Percentiles rank a stretch among this genome's conserved stretches.
Conservation (phyloP, 2,329 filamentous ascomycete genomes). For the Fusarium setosum region DNA sequence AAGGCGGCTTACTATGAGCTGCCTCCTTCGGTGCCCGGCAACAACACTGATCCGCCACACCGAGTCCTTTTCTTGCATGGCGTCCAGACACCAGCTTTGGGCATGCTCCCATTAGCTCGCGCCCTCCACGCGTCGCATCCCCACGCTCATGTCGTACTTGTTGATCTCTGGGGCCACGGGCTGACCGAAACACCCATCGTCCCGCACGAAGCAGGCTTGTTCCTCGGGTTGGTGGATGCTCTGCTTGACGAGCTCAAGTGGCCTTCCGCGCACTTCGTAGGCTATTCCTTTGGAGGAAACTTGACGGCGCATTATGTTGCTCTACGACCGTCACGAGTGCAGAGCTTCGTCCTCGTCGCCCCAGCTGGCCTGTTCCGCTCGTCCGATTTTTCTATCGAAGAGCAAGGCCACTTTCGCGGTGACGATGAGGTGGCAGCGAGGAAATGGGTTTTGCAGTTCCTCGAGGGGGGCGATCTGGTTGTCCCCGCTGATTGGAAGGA, state of each 20-base stretch:
- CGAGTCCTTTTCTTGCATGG: conserved; percentile 61
- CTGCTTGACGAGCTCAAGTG: conserved; percentile 55
- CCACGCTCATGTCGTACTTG: conserved; percentile 51
- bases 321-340: conserved; percentile 44
- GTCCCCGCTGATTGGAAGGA: conserved; percentile 58
- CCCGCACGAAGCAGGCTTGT: conserved; percentile 54
- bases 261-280: conserved; percentile 57
- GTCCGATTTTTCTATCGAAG: conserved; percentile 39
- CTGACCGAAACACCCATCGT: conserved; percentile 59
- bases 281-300: conserved; percentile 62
- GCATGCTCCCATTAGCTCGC: conserved; percentile 55
- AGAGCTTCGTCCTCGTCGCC: conserved; percentile 54
- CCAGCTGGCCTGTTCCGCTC: conserved; percentile 56
- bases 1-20: conserved; percentile 55
- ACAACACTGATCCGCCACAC: not conserved
- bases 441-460: conserved; percentile 51
- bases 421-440: conserved; percentile 46
- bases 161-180: conserved; percentile 66
- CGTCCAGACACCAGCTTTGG: conserved; percentile 62
- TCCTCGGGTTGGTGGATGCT: conserved; percentile 53
- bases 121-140: conserved; percentile 50
- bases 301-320: conserved; percentile 53
- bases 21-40: conserved; percentile 12
- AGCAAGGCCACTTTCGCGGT: conserved; percentile 37
- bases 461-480: conserved; percentile 56